Conservation (phyloP, 1,139 yeast species). For the Zygoascus meyerae region DNA sequence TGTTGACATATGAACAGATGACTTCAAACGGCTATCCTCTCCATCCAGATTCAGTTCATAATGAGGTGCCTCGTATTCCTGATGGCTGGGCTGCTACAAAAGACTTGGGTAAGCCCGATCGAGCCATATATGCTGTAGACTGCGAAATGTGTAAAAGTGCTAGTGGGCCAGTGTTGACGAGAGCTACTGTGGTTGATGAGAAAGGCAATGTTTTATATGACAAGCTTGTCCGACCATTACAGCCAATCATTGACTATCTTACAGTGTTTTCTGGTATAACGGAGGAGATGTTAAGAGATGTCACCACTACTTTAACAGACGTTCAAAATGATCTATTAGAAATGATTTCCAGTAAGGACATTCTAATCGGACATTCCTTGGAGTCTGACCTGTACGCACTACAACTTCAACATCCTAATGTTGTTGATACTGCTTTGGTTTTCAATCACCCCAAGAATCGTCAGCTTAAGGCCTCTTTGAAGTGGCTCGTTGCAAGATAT, state of each 20-base stretch:
- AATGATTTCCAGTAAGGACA: constrained; percentile 57
- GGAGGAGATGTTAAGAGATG: constrained; percentile 52
- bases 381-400: constrained; percentile 86
- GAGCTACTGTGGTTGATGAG: constrained; percentile 70
- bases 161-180: constrained; percentile 59
- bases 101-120: constrained; percentile 38
- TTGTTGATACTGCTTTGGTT: constrained; percentile 81
- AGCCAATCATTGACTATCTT: constrained; percentile 67
- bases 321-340: constrained; percentile 53
- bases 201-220: constrained; percentile 59
- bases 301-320: constrained; percentile 60
- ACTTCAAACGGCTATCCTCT: constrained; percentile 53
- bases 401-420: constrained; percentile 61
- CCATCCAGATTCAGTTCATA: constrained; percentile 35
- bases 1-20: constrained; percentile 45
- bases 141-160: constrained; percentile 85
- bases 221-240: constrained; percentile 69
- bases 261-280: constrained; percentile 88
- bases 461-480: constrained; percentile 72
- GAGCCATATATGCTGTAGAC: constrained; percentile 72
- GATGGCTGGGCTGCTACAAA: constrained; percentile 56
- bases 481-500: constrained; percentile 54
- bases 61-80: constrained; percentile 11
- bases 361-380: constrained; percentile 85
- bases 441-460: constrained; percentile 78